Evolutionary conservation across 768 basidiomycete genomes (phyloP).

Genomic region (Gymnopilus dilepis): DNA sequence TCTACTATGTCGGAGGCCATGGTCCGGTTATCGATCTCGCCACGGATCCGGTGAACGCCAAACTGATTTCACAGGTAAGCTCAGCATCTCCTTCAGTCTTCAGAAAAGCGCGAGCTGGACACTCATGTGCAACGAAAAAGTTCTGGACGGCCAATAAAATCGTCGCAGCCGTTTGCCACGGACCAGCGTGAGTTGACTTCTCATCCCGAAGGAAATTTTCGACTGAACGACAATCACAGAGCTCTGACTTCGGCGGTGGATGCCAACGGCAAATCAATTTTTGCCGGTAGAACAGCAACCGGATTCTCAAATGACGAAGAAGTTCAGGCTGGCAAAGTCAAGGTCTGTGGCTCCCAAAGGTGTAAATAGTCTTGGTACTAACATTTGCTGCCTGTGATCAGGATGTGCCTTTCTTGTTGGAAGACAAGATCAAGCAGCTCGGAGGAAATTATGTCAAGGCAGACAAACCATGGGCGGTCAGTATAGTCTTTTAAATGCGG

Average conservation of each 20-base stretch:
- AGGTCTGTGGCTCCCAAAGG: conserved; percentile 37
- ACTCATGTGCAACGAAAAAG: conserved; percentile 35
- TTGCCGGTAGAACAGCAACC: conserved; percentile 60
- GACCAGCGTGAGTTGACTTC: conserved; percentile 59
- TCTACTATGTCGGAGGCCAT: conserved; percentile 84
- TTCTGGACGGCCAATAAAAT: conserved; percentile 73
- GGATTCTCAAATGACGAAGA: conserved; percentile 81
- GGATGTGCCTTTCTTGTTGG: conserved; percentile 75
- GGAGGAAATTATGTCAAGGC: conserved; percentile 74
- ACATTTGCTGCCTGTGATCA: conserved; percentile 23
- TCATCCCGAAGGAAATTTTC: not conserved
- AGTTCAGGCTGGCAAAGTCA: conserved; percentile 45
- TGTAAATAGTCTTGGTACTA: not conserved
- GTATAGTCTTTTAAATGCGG: conserved; percentile 28
- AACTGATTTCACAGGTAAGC: conserved; percentile 60
- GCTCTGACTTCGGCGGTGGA: conserved; percentile 65
- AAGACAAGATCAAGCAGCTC: conserved; percentile 63
- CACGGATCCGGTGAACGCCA: conserved; percentile 56
- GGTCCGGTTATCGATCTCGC: conserved; percentile 79
- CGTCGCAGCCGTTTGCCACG: conserved; percentile 80
- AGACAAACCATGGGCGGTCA: conserved; percentile 57
- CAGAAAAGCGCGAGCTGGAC: not conserved
- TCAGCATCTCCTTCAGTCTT: not conserved
- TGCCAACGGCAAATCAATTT: conserved; percentile 64
- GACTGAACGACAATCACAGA: conserved; percentile 28